These are phyloP conservation scores for Amaranthus tricolor DNA, from an alignment of 179 eudicot genomes.

Conservation along the genomic window DNA sequence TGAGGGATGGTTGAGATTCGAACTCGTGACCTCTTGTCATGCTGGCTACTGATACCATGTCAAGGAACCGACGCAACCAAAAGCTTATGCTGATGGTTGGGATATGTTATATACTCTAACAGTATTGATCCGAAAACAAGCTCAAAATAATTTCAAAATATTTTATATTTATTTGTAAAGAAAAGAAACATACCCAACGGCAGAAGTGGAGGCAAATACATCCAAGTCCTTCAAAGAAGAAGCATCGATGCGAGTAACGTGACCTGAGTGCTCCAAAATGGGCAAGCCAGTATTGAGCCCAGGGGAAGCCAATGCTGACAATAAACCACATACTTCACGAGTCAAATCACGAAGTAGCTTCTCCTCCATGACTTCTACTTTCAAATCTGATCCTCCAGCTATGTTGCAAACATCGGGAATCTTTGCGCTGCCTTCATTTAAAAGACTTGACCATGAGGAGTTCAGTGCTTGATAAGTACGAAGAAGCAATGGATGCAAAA, in stretches of 20 bases:
- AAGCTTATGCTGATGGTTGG: no score
- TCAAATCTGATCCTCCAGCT: slow-evolving; percentile 63
- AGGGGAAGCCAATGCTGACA: slow-evolving; percentile 65
- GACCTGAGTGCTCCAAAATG: slow-evolving; percentile 66
- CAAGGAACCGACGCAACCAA: no score
- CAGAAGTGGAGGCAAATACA: slow-evolving; percentile 58
- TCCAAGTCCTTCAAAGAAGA: slow-evolving; percentile 65
- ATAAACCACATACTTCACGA: slow-evolving; percentile 77
- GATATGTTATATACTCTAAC: no score
- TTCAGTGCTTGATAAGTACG: slow-evolving; percentile 63
- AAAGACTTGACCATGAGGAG: slow-evolving; percentile 81
- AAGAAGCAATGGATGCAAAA: slow-evolving; percentile 70
- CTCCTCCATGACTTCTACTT: slow-evolving; percentile 97
- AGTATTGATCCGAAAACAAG: not conserved
- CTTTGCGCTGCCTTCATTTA: slow-evolving; percentile 82
- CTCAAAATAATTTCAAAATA: not conserved
- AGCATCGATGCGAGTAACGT: slow-evolving; percentile 52
- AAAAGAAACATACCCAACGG: slow-evolving; percentile 61
- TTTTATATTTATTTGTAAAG: not conserved
- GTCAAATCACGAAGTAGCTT: slow-evolving; percentile 88
- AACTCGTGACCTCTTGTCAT: no score
- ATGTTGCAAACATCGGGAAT: slow-evolving; percentile 78
- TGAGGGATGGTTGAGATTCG: no score
- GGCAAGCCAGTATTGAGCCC: slow-evolving; percentile 78
- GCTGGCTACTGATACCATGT: no score